Evolutionary conservation across 2,329 filamentous ascomycete genomes (phyloP).

Genomic region (Paecilomyces sp.): DNA sequence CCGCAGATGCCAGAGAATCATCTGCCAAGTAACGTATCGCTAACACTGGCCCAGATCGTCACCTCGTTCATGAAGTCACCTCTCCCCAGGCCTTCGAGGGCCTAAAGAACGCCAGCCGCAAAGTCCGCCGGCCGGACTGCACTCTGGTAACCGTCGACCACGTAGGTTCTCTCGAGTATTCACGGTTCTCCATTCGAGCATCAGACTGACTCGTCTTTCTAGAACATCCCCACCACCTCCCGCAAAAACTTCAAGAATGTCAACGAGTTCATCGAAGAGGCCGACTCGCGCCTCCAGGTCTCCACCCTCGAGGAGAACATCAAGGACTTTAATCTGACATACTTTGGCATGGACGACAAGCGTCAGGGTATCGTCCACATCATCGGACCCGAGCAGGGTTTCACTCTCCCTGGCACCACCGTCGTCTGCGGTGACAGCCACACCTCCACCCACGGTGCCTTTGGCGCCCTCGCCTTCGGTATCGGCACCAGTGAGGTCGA

Average conservation of each 20-base stretch:
- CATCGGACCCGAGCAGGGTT: conserved; percentile 96
- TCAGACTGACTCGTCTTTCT: conserved; percentile 5
- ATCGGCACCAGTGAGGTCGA: conserved; percentile 98
- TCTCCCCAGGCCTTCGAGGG: conserved; percentile 99
- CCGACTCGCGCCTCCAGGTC: conserved; percentile 88
- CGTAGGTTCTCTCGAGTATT: conserved; percentile 48
- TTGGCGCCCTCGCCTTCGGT: conserved; percentile 88
- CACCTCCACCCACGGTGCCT: conserved; percentile 95
- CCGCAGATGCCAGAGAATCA: not conserved
- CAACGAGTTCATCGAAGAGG: conserved; percentile 87
- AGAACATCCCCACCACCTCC: conserved; percentile 91
- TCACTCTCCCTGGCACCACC: conserved; percentile 93
- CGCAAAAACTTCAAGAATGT: conserved; percentile 92
- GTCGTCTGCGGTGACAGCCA: conserved; percentile 97
- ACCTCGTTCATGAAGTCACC: conserved; percentile 97
- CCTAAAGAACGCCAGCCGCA: conserved; percentile 77
- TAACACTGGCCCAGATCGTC: conserved; percentile 58
- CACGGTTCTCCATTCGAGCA: not conserved
- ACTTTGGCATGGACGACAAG: conserved; percentile 94
- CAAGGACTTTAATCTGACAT: conserved; percentile 91
- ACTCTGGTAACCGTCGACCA: conserved; percentile 95
- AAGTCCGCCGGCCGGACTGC: conserved; percentile 90
- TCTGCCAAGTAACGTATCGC: not conserved
- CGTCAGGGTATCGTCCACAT: conserved; percentile 98
- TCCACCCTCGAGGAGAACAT: conserved; percentile 96